Base-by-base conservation (phyloP, 805 yeast species). In the Tetrapisispora pingtungensis region DNA sequence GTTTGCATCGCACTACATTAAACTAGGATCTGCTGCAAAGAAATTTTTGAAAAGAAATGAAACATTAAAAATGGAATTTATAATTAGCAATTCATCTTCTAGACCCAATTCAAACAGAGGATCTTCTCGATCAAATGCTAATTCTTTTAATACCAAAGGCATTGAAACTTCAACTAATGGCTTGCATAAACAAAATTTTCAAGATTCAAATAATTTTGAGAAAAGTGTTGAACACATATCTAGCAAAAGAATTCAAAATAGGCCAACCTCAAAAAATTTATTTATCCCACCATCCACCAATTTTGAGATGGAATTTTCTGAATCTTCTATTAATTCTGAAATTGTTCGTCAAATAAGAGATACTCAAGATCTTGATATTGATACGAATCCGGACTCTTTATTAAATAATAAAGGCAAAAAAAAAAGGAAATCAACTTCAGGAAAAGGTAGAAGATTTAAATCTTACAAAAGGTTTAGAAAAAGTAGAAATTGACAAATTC, bases 1-100 rank as follows among this genome's bases (percentile, higher is more conserved):
- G 0, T 89, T 82, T 67, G 85, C 95, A 0, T 68, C 83, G 2
- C 83, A 84, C 43, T 90, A 90, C 55, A 74, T 89, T 6, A 70
- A 71, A 49, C 52, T 71, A 1, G 95, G 95, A 0, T 68, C 70
- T 1, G 65, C 71, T 14, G 78, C 87, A 0, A 57, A 62, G 15
- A 57, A 55, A 1, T 69, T 87, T 1, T 54, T 81, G 42, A 53
- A 56, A 10, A 74, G 74, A 2, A 57, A 52, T 4, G 67, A 68
- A 44, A 66, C 58, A 39, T 69, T 84, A 13, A 59, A 62, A 10
- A 75, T 84, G 67, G 65, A 71, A n/a, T 80, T 81, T 58, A 66
- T 70, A 20, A 44, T 49, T 20, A 45, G 54, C 4, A 56, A 56
- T 7, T 38, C 49, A 3, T 38, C 41, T 24, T 49, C 58, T 2